Base-by-base conservation (phyloP, 495 filamentous ascomycete genomes). In the Hypoxylon cercidicola region DNA sequence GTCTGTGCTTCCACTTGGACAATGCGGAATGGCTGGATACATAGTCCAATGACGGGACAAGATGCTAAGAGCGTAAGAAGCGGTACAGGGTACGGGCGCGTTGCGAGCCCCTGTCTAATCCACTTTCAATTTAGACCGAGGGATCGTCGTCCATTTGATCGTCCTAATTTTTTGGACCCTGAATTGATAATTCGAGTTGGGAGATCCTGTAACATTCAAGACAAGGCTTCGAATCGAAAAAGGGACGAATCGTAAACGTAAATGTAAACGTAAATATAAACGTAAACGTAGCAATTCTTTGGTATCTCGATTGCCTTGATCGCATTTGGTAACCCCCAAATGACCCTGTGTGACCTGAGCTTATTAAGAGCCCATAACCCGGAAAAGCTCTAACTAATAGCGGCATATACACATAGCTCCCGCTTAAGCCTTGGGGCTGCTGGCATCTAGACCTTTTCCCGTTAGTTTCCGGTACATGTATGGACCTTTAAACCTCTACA, bases 151-250 rank as follows among this genome's bases (percentile, higher is more conserved):
- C 45, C 18, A 54, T 64, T 53, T 54, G 55, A 49, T 60, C 55
- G 30, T 13, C 44, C 53, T 56, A 56, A 56, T 35, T 18, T 28
- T 41, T 32, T 60, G 51, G 59, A 55, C 59, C 59, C 59, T 55
- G 62, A 60, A 66, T 55, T 66, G 45, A 45, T 20, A 7, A 56
- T 18, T 52, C 20, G 54, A 19, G 44, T 65, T 45, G 55, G 30
- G 8, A 7, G 30, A 32, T 32, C 20, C 15, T 61, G 40, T 61
- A 32, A 40, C 43, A 16, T 47, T n/a, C n/a, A n/a, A n/a, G n/a
- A n/a, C n/a, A n/a, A n/a, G n/a, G n/a, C n/a, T n/a, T n/a, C n/a
- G n/a, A n/a, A n/a, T n/a, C n/a, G n/a, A n/a, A n/a, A n/a, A n/a
- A n/a, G n/a, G n/a, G n/a, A n/a, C n/a, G n/a, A n/a, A n/a, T n/a